Base-by-base conservation (phyloP, 805 yeast species). In the Saccharomycopsis malanga region DNA sequence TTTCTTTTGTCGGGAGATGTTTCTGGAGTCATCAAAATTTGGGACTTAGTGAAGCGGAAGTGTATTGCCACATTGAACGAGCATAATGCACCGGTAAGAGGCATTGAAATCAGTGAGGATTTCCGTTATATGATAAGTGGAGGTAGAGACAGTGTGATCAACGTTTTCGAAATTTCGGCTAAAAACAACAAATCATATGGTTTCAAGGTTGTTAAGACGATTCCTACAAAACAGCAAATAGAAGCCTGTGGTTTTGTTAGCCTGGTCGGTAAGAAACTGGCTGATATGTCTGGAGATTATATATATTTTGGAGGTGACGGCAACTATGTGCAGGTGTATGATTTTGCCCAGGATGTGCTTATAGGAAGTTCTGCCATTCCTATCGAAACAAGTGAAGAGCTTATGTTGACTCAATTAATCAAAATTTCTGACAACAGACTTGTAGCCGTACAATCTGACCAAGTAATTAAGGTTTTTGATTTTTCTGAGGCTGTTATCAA, bases 1-100 rank as follows among this genome's bases (percentile, higher is more conserved):
- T 73, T 72, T 58, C 70, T 93, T 49, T 84, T 88, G 14, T 77
- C 87, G 56, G 79, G 95, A 69, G 68, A 79, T 39, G 79, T 79
- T 17, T 76, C 70, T 48, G 76, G 80, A 39, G 62, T 69, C 50
- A 68, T 78, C 21, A 70, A 79, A 47, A 64, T 79, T 2, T 79
- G 85, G 84, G 83, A 80, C 61, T 58, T 79, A 30, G 80, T 75
- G 5, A 82, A 79, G 58, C 73, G 97, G 56, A 86, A 80, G 57
- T 77, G 84, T 50, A 54, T 80, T 4, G 74, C 73, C 14, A 75
- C 81, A 30, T 63, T 78, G 36, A 78, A 73, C 48, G 95, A 87
- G 53, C 98, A 93, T 60, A 74, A 73, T 4, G 73, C 86, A 22
- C 91, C 96, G 0, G 91, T 93, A 1, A 77, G 98, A 63, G 96